These are phyloP conservation scores for Rhytidiadelphus loreus DNA, from an alignment of 225 moss, liverwort and hornwort species.

Conservation along the genomic window DNA sequence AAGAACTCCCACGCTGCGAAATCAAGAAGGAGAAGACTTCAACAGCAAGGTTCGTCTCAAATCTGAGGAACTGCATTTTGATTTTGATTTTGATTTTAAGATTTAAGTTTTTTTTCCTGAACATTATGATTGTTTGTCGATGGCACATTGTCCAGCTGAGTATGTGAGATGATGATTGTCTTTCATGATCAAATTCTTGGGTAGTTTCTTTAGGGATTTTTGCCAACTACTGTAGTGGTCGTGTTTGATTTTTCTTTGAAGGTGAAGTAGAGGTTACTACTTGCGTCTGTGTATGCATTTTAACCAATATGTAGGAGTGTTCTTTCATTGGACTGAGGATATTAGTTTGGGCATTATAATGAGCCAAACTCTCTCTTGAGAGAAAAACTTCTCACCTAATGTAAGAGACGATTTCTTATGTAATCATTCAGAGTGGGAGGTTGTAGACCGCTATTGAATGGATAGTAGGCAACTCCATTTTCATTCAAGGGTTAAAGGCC, in stretches of 20 bases:
- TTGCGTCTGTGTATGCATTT: background rate
- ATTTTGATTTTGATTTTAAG: background rate
- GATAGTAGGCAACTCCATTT: background rate
- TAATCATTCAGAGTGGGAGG: background rate
- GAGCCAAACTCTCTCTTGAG: background rate
- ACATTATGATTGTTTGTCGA: background rate
- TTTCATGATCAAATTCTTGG: background rate
- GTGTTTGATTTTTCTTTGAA: background rate
- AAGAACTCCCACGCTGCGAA: background rate
- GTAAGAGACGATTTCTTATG: too few species aligned
- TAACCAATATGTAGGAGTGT: background rate
- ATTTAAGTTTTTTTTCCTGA: too few species aligned
- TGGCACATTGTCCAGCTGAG: background rate
- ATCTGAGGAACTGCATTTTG: background rate
- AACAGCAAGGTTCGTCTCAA: constrained; percentile 4
- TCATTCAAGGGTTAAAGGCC: background rate
- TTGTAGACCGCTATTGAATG: background rate
- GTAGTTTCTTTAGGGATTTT: background rate
- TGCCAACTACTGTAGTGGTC: background rate
- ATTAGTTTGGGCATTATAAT: background rate
- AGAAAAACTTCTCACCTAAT: background rate
- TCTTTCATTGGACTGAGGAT: background rate
- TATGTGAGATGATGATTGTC: too few species aligned
- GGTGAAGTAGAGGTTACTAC: background rate
- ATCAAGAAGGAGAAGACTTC: background rate